Conservation (phyloP, 1,284 basidiomycete species). For the Leccinum solheimii region DNA sequence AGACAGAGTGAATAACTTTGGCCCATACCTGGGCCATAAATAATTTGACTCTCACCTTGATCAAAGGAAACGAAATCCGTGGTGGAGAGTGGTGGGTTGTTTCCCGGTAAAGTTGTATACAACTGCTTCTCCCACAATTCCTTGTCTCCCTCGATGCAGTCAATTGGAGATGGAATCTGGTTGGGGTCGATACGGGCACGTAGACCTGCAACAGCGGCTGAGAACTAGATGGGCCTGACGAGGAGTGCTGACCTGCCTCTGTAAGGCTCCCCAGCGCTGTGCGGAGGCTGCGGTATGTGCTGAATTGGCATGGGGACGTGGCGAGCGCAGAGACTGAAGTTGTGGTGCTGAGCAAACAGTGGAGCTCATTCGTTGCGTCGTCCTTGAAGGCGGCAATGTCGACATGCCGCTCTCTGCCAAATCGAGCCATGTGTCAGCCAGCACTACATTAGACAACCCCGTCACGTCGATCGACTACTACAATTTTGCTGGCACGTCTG, state of each 20-base stretch:
- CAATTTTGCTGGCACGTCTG: constrained; percentile 18
- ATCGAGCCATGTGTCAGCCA: constrained; percentile 14
- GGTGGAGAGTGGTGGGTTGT: constrained; percentile 79
- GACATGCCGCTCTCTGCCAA: constrained; percentile 15
- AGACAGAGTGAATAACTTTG: background rate
- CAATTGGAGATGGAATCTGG: constrained; percentile 91
- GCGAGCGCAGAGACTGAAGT: background rate
- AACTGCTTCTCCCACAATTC: constrained; percentile 79
- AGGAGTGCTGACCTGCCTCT: constrained; percentile 44
- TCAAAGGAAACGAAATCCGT: constrained; percentile 90
- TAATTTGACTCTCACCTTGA: constrained; percentile 63
- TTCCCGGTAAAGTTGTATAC: constrained; percentile 76
- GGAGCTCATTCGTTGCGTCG: background rate
- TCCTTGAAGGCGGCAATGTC: background rate
- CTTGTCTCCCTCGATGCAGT: constrained; percentile 82
- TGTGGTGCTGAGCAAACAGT: background rate
- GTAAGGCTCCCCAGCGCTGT: constrained; percentile 71
- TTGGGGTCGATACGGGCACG: constrained; percentile 85
- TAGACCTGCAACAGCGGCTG: constrained; percentile 48
- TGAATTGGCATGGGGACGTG: constrained; percentile 24
- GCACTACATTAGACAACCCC: too few relatives aligned
- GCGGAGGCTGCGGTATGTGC: constrained; percentile 74
- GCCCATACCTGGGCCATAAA: background rate
- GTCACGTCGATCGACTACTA: constrained; percentile 4
- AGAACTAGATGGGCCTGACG: background rate